Evolutionary conservation across 1,139 yeast species (phyloP).

Genomic region (Kurtzmaniella quercitrusa): DNA sequence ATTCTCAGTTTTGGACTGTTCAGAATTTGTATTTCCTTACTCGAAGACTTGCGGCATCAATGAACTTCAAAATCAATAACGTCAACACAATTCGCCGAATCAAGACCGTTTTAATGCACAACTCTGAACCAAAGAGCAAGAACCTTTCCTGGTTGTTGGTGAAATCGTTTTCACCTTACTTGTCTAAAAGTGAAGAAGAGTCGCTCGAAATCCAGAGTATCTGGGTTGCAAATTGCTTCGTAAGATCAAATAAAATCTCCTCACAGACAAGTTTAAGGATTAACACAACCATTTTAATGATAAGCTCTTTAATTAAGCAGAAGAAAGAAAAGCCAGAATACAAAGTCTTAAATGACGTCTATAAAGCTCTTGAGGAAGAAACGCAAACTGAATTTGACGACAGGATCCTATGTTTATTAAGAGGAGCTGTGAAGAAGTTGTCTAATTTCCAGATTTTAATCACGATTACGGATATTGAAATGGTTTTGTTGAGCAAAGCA

Average conservation of each 20-base stretch:
- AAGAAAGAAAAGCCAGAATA: neutral
- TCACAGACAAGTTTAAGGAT: neutral
- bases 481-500: neutral
- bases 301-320: neutral
- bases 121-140: neutral
- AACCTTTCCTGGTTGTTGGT: slow-evolving; percentile 19
- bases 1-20: slow-evolving; percentile 32
- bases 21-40: slow-evolving; percentile 33
- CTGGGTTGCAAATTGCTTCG: neutral
- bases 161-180: slow-evolving; percentile 16
- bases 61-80: slow-evolving; percentile 19
- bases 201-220: slow-evolving; percentile 12
- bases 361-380: neutral
- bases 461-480: neutral
- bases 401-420: neutral
- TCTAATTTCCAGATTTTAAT: neutral
- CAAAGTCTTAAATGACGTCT: too few species aligned
- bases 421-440: neutral
- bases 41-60: slow-evolving; percentile 24
- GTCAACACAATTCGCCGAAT: slow-evolving; percentile 30
- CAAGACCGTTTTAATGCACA: slow-evolving; percentile 25
- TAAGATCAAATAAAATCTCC: neutral
- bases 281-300: neutral
- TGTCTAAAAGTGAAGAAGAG: slow-evolving; percentile 12
- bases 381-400: neutral